Evolutionary conservation across 768 basidiomycete genomes (phyloP), one percentile per base, ranked within the genome.

Genomic region (Leucocoprinus sp.): DNA sequence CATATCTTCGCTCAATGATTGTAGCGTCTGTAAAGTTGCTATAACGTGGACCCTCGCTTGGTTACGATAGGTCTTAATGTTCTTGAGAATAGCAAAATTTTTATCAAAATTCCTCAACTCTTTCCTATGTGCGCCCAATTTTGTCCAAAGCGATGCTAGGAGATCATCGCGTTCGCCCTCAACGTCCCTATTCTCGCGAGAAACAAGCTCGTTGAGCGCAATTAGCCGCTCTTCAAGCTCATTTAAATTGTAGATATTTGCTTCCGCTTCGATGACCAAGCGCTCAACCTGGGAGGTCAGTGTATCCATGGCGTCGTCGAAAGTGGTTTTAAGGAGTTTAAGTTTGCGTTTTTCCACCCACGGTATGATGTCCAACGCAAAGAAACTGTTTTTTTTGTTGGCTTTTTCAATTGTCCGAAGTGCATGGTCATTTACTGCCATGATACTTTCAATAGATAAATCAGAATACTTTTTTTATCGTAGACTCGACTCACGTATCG

Each of bases 361-460:
- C 1, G 72, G 73, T 0, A 57, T 55, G 19, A 74, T 36, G 22
- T 41, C 38, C 8, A 58, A 45, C 58, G 59, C 5, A 55, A 55
- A 3, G 63, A 57, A 3, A 12, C 60, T 57, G 29, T 63, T 64
- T 51, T 57, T 67, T 40, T 69, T 49, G 11, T 64, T 63, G 8
- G 68, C 68, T 8, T 54, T 57, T 54, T 69, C 70, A 27, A 89
- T 85, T 7, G 71, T 67, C 8, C 68, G 64, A 40, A 86, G 64
- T 1, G 82, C 87, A 53, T 83, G 78, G 44, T 79, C 80, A 50
- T 86, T 89, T 41, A 85, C 69, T 0, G 85, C 82, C 62, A 84
- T 71, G 53, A 88, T 78, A 36, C 84, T 88, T 44, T 15, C 40
- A 38, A 11, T 7, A 39, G 8, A 56, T 21, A 37, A 37, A 31